Evolutionary conservation across 2,329 filamentous ascomycete species (phyloP).

Genomic region (Phoma sp.): DNA sequence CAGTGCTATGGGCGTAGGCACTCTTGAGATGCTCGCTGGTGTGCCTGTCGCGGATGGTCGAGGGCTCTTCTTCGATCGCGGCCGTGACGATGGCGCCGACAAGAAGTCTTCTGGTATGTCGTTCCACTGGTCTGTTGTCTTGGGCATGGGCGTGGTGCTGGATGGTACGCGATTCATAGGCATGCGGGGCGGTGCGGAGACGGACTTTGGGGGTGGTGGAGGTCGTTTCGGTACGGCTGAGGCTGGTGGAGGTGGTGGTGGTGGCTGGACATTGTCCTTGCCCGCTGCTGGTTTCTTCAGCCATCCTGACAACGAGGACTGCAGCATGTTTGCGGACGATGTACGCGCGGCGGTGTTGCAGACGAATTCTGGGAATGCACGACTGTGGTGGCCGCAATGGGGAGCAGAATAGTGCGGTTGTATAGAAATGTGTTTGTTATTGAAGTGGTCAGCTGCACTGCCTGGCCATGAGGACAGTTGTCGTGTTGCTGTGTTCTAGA

Average conservation of each 20-base stretch:
- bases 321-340: constrained; percentile 44
- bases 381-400: too few relatives aligned
- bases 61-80: constrained; percentile 33
- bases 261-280: constrained; percentile 26
- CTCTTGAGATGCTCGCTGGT: constrained; percentile 23
- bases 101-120: constrained; percentile 38
- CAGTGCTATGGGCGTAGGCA: constrained; percentile 22
- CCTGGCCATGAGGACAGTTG: constrained; percentile 12
- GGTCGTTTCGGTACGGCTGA: constrained; percentile 17
- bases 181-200: constrained; percentile 25
- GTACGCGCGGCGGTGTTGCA: neutral
- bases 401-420: neutral
- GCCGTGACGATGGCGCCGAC: constrained; percentile 31
- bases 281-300: constrained; percentile 53
- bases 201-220: constrained; percentile 29
- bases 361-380: neutral
- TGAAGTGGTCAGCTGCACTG: neutral
- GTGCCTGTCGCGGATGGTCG: constrained; percentile 29
- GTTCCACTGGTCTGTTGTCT: constrained; percentile 36
- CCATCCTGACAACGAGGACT: constrained; percentile 56
- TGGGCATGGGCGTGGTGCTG: constrained; percentile 20
- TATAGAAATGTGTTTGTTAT: neutral
- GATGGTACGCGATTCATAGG: constrained; percentile 16
- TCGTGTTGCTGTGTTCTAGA: constrained; percentile 20
- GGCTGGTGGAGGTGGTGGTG: constrained; percentile 11